A percentile compares a stretch with the other conserved stretches of the same genome.
These are phyloP conservation scores for Somion occarium DNA, from an alignment of 1,284 basidiomycete genomes.

Conservation along the genomic window DNA sequence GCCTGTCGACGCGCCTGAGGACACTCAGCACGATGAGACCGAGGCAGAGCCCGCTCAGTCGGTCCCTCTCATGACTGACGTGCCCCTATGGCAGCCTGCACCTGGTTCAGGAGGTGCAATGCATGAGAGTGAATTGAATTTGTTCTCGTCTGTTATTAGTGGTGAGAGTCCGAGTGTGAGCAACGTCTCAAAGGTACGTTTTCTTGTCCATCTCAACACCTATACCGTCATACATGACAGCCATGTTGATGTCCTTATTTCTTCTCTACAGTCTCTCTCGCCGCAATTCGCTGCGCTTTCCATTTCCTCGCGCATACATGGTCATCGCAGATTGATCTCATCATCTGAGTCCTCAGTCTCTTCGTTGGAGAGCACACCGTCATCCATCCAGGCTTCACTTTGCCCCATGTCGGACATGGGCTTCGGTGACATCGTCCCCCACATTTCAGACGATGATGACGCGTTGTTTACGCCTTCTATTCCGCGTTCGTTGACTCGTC, in stretches of 20 bases:
- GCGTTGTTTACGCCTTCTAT: slow-evolving; percentile 13
- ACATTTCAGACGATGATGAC: slow-evolving; percentile 12
- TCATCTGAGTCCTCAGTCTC: slow-evolving; percentile 43
- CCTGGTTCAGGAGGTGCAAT: slow-evolving; percentile 9
- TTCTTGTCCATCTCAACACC: neutral
- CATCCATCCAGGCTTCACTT: slow-evolving; percentile 36
- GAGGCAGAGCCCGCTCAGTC: slow-evolving; percentile 9
- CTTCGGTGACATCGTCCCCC: slow-evolving; percentile 23
- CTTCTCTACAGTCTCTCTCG: slow-evolving; percentile 28
- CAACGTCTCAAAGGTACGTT: slow-evolving; percentile 10
- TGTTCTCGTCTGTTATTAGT: neutral
- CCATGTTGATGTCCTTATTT: slow-evolving; percentile 9
- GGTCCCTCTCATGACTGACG: slow-evolving; percentile 2
- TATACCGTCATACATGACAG: neutral
- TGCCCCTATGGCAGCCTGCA: slow-evolving; percentile 11
- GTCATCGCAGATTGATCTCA: slow-evolving; percentile 34
- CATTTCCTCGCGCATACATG: slow-evolving; percentile 46
- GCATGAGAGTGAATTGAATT: slow-evolving; percentile 6
- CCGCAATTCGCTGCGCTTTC: slow-evolving; percentile 47
- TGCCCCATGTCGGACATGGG: slow-evolving; percentile 31
- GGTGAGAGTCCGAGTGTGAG: neutral
- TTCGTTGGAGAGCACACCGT: slow-evolving; percentile 56
- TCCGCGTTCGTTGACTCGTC: slow-evolving; percentile 15
- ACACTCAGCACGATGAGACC: slow-evolving; percentile 12
- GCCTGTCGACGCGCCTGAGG: slow-evolving; percentile 12